A percentile compares a stretch with the other conserved stretches of the same genome.
Conservation (phyloP, 306 rosid genomes). For the cucumber (Cucumis sativus) region Cucumber_9930_V3 NC_026656.2:1903501-1904000, state of each 20-base stretch:
- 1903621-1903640: not conserved
- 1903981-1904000: conserved; percentile 69
- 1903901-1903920: not conserved
- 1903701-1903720: not conserved
- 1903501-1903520: not conserved
- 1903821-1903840: not conserved
- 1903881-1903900: not conserved
- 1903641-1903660: not conserved
- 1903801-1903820: not conserved
- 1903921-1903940: conserved; percentile 2
- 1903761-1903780: not conserved
- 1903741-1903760: not conserved
- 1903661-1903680: not conserved
- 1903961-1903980: conserved; percentile 61
- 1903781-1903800: not conserved
- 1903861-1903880: not conserved
- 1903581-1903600: not conserved
- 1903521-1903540: not conserved
- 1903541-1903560: not conserved
- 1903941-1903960: conserved; percentile 80
- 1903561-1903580: not conserved
- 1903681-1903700: not conserved
- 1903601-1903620: not conserved
- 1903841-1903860: not conserved
- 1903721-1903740: not conserved